phyloP scores from a whole-genome alignment of 2,329 filamentous ascomycete genomes.

The Plectosphaerella sp. region DNA sequence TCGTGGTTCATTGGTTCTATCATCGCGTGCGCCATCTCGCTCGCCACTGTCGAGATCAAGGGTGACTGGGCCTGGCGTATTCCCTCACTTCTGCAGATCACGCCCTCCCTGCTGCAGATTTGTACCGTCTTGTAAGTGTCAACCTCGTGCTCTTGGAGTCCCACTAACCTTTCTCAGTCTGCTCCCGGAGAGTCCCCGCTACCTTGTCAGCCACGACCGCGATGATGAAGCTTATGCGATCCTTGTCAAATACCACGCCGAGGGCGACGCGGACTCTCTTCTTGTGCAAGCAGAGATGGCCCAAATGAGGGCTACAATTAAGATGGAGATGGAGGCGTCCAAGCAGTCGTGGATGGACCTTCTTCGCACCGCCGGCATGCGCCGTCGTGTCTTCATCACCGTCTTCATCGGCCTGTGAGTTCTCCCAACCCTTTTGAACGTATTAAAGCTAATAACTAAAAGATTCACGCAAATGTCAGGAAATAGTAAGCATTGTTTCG shows the following conservation, averaged over 20 bases:
- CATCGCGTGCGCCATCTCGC: conserved; percentile 41
- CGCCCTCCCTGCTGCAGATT: conserved; percentile 35
- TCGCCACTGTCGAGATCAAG: conserved; percentile 35
- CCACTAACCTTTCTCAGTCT: conserved; percentile 14
- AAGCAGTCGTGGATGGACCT: conserved; percentile 46
- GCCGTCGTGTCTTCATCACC: conserved; percentile 42
- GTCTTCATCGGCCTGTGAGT: conserved; percentile 39
- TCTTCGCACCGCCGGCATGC: conserved; percentile 43
- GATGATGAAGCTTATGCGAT: conserved; percentile 21
- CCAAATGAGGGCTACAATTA: conserved; percentile 53
- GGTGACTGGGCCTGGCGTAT: conserved; percentile 36
- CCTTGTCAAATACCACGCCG: conserved; percentile 40
- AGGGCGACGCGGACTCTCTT: conserved; percentile 41
- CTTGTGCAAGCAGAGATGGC: conserved; percentile 55
- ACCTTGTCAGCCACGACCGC: conserved; percentile 20
- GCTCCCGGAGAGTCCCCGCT: conserved; percentile 24
- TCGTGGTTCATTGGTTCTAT: conserved; percentile 51
- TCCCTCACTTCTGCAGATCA: conserved; percentile 39
- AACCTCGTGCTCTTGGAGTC: neutral
- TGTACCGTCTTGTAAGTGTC: conserved; percentile 22
- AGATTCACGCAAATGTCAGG: conserved; percentile 47
- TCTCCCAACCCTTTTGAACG: conserved; percentile 39
- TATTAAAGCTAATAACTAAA: no score
- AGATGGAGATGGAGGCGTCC: conserved; percentile 45
- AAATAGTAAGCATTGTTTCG: conserved; percentile 22